Percentiles rank a stretch among this genome's conserved stretches.
Conservation (phyloP, 1,284 basidiomycete species). For the Microstroma glucosiphilum region DNA sequence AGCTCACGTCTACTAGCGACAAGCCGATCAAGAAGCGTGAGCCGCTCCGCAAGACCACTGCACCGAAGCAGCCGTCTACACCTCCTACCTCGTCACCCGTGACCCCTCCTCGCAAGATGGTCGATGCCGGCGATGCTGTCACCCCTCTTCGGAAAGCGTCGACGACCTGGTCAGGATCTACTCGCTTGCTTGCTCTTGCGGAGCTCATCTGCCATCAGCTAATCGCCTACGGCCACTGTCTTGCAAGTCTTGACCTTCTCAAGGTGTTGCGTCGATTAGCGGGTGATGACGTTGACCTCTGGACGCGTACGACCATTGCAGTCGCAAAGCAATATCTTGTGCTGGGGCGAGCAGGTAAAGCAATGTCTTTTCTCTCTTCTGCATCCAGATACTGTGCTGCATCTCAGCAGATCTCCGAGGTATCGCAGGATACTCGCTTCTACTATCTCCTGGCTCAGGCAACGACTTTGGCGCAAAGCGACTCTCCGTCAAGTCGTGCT, state of each 20-base stretch:
- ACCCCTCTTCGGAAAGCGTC: too few species aligned
- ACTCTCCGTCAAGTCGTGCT: too few species aligned
- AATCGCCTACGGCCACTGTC: not conserved
- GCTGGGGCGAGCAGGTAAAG: not conserved
- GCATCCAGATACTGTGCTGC: too few species aligned
- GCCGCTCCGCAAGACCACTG: too few species aligned
- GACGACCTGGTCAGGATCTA: not conserved
- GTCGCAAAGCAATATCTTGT: not conserved
- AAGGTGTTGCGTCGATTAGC: not conserved
- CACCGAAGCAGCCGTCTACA: not conserved
- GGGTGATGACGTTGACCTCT: not conserved
- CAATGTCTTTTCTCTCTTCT: too few species aligned
- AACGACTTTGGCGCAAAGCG: too few species aligned
- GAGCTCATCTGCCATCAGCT: not conserved
- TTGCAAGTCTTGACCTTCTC: not conserved
- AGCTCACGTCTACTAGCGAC: too few species aligned
- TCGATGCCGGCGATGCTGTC: not conserved
- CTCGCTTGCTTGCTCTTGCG: not conserved
- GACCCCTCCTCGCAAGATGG: not conserved
- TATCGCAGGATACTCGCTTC: too few species aligned
- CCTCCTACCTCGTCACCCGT: not conserved
- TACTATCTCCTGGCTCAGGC: too few species aligned
- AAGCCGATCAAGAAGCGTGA: too few species aligned
- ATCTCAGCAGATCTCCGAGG: too few species aligned
- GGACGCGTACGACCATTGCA: not conserved